Conservation (phyloP, 352 stramenopile genomes). For the Aphanomyces euteiches region DNA sequence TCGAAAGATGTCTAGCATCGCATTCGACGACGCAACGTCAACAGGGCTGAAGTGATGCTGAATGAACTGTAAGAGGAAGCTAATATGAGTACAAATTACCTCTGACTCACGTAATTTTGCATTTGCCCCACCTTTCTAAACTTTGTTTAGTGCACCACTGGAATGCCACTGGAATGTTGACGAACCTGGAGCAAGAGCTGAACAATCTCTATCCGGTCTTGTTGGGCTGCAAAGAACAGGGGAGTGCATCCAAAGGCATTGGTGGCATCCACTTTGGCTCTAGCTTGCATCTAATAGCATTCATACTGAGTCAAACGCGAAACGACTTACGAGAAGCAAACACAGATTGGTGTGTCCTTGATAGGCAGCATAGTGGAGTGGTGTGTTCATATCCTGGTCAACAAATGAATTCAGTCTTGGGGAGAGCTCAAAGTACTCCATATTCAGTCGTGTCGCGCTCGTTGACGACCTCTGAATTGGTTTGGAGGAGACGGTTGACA, state of each 20-base stretch:
- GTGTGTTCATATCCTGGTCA: constrained; percentile 48
- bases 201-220: constrained; percentile 46
- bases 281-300: constrained; percentile 33
- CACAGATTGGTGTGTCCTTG: constrained; percentile 50
- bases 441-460: constrained; percentile 48
- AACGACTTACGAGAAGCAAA: constrained; percentile 39
- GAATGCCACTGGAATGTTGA: not conserved
- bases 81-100: constrained; percentile 29
- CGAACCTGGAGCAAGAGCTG: constrained; percentile 51
- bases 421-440: constrained; percentile 37
- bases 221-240: constrained; percentile 66
- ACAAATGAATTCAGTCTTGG: not conserved
- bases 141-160: too few species aligned
- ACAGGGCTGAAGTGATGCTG: constrained; percentile 60
- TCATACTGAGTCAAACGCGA: not conserved
- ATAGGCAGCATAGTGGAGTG: constrained; percentile 77
- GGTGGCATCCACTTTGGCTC: constrained; percentile 52
- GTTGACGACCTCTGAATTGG: constrained; percentile 43
- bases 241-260: constrained; percentile 60
- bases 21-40: constrained; percentile 49
- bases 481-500: constrained; percentile 43
- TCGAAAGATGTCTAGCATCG: constrained; percentile 48
- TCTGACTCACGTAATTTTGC: constrained; percentile 47
- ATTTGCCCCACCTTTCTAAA: constrained; percentile 47
- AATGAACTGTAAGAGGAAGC: not conserved